These are phyloP conservation scores for Hanseniaspora valbyensis DNA, from an alignment of 805 yeast species.

Conservation along the genomic window DNA sequence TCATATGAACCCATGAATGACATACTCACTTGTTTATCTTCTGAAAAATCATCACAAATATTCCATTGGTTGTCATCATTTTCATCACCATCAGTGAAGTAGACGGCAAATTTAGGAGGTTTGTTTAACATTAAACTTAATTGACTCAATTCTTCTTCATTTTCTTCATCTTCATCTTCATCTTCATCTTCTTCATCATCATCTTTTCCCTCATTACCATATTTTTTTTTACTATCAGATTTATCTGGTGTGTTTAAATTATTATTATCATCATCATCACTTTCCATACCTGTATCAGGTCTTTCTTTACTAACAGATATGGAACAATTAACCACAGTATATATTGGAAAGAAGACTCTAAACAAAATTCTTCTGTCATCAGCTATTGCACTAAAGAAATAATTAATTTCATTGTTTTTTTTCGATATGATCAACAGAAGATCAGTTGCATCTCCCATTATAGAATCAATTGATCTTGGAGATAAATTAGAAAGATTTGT, in stretches of 20 bases:
- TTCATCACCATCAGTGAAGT: constrained; percentile 45
- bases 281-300: constrained; percentile 11
- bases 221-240: constrained; percentile 17
- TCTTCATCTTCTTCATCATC: constrained; percentile 15
- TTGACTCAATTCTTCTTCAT: constrained; percentile 32
- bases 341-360: constrained; percentile 59
- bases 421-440: constrained; percentile 58
- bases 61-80: constrained; percentile 59
- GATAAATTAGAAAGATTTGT: constrained; percentile 48
- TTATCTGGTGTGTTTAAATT: constrained; percentile 7
- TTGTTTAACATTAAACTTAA: constrained; percentile 41
- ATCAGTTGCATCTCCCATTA: constrained; percentile 58
- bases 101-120: constrained; percentile 71
- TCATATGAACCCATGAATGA: constrained; percentile 54
- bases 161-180: constrained; percentile 19
- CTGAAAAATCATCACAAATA: constrained; percentile 73
- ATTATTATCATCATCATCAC: neutral
- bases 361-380: constrained; percentile 58
- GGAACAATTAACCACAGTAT: constrained; percentile 49
- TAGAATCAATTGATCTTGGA: constrained; percentile 50
- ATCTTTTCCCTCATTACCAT: constrained; percentile 15
- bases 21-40: constrained; percentile 66
- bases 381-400: constrained; percentile 65
- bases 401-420: constrained; percentile 61
- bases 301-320: constrained; percentile 37